phyloP scores from a whole-genome alignment of 805 yeast species.

The Lipomyces kockii region DNA sequence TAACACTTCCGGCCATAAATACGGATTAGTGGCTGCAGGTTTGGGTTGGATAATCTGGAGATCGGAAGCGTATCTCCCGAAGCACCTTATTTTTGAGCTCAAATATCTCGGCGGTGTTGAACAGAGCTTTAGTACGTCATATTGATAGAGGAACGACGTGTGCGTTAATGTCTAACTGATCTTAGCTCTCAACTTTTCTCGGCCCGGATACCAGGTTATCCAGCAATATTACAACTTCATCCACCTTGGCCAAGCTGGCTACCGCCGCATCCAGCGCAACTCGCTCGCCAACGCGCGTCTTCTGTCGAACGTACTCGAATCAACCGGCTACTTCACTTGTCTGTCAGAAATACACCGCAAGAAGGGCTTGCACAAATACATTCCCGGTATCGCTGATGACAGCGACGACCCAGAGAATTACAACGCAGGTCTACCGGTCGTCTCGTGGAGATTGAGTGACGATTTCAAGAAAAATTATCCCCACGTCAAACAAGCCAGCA shows the following conservation, averaged over 20 bases:
- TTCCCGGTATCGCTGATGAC: conserved; percentile 32
- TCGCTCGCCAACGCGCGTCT: conserved; percentile 76
- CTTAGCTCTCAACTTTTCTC: conserved; percentile 72
- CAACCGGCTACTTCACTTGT: conserved; percentile 68
- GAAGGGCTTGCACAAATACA: conserved; percentile 46
- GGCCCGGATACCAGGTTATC: conserved; percentile 90
- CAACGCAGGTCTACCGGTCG: conserved; percentile 85
- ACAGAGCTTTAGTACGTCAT: conserved; percentile 64
- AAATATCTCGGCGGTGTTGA: conserved; percentile 88
- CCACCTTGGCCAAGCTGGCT: conserved; percentile 75
- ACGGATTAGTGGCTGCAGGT: conserved; percentile 89
- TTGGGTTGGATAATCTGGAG: conserved; percentile 92
- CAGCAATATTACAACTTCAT: conserved; percentile 85
- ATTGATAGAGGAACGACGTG: not conserved
- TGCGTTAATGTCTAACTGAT: not conserved
- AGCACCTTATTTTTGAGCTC: conserved; percentile 73
- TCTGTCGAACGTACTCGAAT: conserved; percentile 61
- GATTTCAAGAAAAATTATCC: conserved; percentile 65
- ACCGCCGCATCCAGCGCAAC: conserved; percentile 60
- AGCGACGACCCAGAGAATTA: conserved; percentile 47
- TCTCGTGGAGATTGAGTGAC: conserved; percentile 75
- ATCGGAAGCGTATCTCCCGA: conserved; percentile 65
- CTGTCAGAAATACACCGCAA: conserved; percentile 78
- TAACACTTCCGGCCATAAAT: conserved; percentile 91
- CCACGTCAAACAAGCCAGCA: conserved; percentile 77